phyloP scores from a whole-genome alignment of 2,329 filamentous ascomycete species.

The Stagonosporopsis rhizophila region DNA sequence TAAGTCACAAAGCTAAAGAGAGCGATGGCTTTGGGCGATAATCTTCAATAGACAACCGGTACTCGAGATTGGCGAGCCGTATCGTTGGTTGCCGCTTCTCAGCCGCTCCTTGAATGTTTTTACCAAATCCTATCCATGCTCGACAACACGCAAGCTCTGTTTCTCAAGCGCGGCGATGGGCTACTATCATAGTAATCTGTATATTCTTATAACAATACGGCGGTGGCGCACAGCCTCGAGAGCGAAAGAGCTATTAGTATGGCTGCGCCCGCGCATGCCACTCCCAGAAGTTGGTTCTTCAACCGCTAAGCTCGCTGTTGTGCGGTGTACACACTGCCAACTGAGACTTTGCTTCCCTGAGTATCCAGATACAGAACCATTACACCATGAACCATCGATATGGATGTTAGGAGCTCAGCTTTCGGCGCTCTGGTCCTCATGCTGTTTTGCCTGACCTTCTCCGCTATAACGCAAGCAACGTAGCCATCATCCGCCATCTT shows the following conservation, averaged over 20 bases:
- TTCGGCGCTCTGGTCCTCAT: background rate
- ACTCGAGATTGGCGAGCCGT: conserved; percentile 1
- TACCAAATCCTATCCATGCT: background rate
- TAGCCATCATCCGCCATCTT: conserved; percentile 4
- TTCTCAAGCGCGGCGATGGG: background rate
- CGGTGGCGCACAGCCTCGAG: background rate
- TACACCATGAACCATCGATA: background rate
- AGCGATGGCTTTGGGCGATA: background rate
- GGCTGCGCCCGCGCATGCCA: too few relatives aligned
- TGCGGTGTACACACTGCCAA: background rate
- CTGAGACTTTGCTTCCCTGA: too few relatives aligned
- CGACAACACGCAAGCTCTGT: background rate
- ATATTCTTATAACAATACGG: conserved; percentile 1
- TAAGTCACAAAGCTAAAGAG: background rate
- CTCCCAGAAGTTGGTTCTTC: background rate
- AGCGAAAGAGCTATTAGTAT: background rate
- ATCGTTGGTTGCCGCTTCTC: background rate
- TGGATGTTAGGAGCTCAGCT: background rate
- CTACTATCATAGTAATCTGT: background rate
- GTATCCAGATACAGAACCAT: background rate
- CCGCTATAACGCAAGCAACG: background rate
- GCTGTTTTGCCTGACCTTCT: background rate
- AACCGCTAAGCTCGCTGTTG: background rate
- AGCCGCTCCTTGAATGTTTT: background rate
- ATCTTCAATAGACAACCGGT: background rate